Percentiles rank a stretch among this genome's conserved stretches.
phyloP scores from a whole-genome alignment of 768 basidiomycete species.

The Termitomyces sp. region DNA sequence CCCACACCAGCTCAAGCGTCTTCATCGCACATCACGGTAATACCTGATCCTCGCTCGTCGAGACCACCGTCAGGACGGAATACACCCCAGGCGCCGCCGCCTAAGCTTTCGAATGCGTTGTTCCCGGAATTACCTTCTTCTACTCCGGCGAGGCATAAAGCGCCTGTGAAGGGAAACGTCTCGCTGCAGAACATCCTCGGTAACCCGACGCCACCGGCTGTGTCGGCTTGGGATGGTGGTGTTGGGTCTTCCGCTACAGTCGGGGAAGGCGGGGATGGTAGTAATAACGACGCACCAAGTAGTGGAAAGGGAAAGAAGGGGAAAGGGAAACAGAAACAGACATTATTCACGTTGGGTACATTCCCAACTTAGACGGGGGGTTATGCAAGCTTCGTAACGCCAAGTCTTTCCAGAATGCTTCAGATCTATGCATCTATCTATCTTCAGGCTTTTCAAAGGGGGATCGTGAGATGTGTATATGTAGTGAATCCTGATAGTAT shows the following conservation, averaged over 20 bases:
- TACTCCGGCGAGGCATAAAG: constrained; percentile 31
- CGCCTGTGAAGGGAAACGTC: constrained; percentile 53
- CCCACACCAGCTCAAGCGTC: constrained; percentile 21
- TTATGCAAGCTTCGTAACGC: background rate
- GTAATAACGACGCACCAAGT: constrained; percentile 4
- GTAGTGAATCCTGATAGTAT: background rate
- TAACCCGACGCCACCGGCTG: constrained; percentile 26
- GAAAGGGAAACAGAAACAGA: constrained; percentile 84
- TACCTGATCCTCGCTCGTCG: constrained; percentile 13
- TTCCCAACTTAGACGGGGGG: constrained; percentile 24
- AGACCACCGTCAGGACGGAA: constrained; percentile 11
- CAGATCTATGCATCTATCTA: background rate
- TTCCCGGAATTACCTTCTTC: constrained; percentile 69
- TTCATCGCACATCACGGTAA: constrained; percentile 15
- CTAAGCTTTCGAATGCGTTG: constrained; percentile 45
- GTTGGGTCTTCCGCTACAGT: constrained; percentile 5
- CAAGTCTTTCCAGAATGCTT: too few relatives aligned
- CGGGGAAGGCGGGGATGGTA: constrained; percentile 8
- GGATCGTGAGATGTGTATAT: background rate
- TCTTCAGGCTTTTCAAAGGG: background rate
- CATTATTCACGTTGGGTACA: constrained; percentile 62
- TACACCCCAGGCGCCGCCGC: constrained; percentile 22
- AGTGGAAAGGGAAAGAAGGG: constrained; percentile 59
- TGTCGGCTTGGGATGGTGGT: constrained; percentile 35
- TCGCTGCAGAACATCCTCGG: constrained; percentile 67